Evolutionary conservation across 352 stramenopile genomes (phyloP).

Genomic region (Pseudoperonospora humuli): DNA sequence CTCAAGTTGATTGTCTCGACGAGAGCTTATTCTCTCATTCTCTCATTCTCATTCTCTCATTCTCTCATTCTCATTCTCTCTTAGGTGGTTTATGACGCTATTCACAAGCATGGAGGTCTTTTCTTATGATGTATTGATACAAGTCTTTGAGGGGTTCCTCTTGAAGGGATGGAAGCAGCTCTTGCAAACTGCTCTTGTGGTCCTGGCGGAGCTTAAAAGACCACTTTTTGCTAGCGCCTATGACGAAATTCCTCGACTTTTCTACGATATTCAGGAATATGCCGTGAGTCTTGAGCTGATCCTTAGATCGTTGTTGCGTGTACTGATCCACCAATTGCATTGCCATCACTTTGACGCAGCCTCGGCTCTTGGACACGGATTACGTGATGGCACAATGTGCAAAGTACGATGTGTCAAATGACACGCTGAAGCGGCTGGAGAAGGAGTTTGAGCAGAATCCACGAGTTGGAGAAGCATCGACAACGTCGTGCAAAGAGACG

Average conservation of each 20-base stretch:
- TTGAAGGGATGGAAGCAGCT: slow-evolving; percentile 66
- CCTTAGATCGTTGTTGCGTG: neutral
- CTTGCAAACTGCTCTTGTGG: slow-evolving; percentile 51
- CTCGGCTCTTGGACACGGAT: slow-evolving; percentile 17
- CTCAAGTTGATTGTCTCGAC: too few relatives aligned
- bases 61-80: neutral
- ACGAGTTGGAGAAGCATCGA: neutral
- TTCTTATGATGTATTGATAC: slow-evolving; percentile 59
- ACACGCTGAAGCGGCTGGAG: slow-evolving; percentile 22
- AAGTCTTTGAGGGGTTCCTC: slow-evolving; percentile 59
- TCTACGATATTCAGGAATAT: slow-evolving; percentile 59
- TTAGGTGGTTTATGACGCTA: slow-evolving; percentile 78
- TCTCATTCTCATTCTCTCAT: too few relatives aligned
- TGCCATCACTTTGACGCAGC: slow-evolving; percentile 11
- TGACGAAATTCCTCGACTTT: slow-evolving; percentile 67
- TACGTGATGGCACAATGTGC: slow-evolving; percentile 18
- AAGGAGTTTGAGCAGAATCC: slow-evolving; percentile 24
- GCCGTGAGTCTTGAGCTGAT: slow-evolving; percentile 32
- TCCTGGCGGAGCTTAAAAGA: slow-evolving; percentile 38
- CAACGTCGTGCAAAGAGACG: neutral
- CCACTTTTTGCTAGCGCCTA: slow-evolving; percentile 54
- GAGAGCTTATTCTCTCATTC: neutral
- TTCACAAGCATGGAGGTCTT: too few relatives aligned
- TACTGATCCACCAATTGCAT: neutral
- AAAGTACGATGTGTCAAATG: slow-evolving; percentile 38